phyloP scores from a whole-genome alignment of 2,329 filamentous ascomycete genomes.

The Colletotrichum horii region DNA sequence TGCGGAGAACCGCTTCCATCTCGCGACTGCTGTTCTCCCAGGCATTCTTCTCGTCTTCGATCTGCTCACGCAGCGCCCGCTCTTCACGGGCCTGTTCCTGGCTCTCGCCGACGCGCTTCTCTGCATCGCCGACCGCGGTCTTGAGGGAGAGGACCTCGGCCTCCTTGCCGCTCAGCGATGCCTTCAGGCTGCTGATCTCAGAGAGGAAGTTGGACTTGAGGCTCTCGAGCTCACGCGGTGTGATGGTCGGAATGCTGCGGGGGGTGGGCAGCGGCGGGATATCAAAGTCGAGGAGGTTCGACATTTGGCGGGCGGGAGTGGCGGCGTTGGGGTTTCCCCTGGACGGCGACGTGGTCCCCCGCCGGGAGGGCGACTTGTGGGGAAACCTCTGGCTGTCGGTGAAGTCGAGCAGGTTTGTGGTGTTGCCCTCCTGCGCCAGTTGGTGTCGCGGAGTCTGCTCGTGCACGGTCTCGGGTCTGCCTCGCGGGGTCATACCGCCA shows the following conservation, averaged over 20 bases:
- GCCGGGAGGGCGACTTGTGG: slow-evolving; percentile 53
- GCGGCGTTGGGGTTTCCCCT: slow-evolving; percentile 31
- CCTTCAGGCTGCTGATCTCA: slow-evolving; percentile 92
- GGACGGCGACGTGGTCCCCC: slow-evolving; percentile 24
- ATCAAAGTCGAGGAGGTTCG: slow-evolving; percentile 86
- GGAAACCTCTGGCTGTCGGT: slow-evolving; percentile 71
- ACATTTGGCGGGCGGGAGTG: slow-evolving; percentile 60
- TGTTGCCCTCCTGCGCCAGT: slow-evolving; percentile 55
- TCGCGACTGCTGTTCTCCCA: slow-evolving; percentile 88
- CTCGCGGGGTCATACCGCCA: slow-evolving; percentile 45
- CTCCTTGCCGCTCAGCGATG: slow-evolving; percentile 89
- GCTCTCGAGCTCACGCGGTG: slow-evolving; percentile 88
- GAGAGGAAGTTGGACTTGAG: slow-evolving; percentile 90
- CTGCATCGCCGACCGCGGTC: slow-evolving; percentile 85
- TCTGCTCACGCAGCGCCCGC: slow-evolving; percentile 69
- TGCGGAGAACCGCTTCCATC: slow-evolving; percentile 81
- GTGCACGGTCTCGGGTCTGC: slow-evolving; percentile 37
- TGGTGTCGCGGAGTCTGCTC: slow-evolving; percentile 39
- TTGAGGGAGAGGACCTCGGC: slow-evolving; percentile 90
- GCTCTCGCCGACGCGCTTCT: slow-evolving; percentile 87
- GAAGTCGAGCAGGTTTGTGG: slow-evolving; percentile 86
- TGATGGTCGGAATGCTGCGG: slow-evolving; percentile 87
- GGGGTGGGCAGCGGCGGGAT: slow-evolving; percentile 94
- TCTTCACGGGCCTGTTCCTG: slow-evolving; percentile 85
- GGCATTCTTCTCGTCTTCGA: slow-evolving; percentile 76